These are phyloP conservation scores for Penicillium cosmopolitanum DNA, from an alignment of 495 filamentous ascomycete genomes.

Conservation along the genomic window DNA sequence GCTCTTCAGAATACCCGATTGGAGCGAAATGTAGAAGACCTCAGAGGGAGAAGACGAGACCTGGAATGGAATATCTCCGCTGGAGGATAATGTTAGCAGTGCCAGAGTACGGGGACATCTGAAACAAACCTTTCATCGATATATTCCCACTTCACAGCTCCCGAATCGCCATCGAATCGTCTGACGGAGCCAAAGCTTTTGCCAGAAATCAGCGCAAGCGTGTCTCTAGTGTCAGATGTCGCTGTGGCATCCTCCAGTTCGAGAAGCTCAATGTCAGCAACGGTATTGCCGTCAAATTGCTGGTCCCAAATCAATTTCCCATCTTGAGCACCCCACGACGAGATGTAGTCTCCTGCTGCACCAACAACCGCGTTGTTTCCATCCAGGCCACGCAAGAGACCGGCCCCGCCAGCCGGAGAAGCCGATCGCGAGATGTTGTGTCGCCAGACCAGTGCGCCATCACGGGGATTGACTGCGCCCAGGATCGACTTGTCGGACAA, in stretches of 20 bases:
- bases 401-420: conserved; percentile 36
- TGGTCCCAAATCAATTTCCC: conserved; percentile 78
- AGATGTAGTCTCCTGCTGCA: conserved; percentile 66
- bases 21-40: conserved; percentile 77
- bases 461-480: conserved; percentile 87
- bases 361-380: conserved; percentile 73
- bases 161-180: conserved; percentile 71
- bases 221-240: conserved; percentile 60
- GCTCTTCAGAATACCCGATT: conserved; percentile 65
- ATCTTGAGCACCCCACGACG: conserved; percentile 82
- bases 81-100: conserved; percentile 33
- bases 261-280: conserved; percentile 79
- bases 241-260: conserved; percentile 64
- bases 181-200: conserved; percentile 59
- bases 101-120: conserved; percentile 13
- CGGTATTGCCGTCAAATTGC: conserved; percentile 54
- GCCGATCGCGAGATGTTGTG: conserved; percentile 61
- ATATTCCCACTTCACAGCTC: conserved; percentile 78
- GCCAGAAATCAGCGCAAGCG: conserved; percentile 66
- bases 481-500: conserved; percentile 79
- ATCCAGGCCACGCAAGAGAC: conserved; percentile 71
- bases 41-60: conserved; percentile 74
- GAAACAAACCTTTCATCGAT: conserved; percentile 58
- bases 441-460: conserved; percentile 84
- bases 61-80: conserved; percentile 74